Base-by-base conservation (phyloP, 2,329 filamentous ascomycete species). In the Talaromyces amestolkiae region DNA sequence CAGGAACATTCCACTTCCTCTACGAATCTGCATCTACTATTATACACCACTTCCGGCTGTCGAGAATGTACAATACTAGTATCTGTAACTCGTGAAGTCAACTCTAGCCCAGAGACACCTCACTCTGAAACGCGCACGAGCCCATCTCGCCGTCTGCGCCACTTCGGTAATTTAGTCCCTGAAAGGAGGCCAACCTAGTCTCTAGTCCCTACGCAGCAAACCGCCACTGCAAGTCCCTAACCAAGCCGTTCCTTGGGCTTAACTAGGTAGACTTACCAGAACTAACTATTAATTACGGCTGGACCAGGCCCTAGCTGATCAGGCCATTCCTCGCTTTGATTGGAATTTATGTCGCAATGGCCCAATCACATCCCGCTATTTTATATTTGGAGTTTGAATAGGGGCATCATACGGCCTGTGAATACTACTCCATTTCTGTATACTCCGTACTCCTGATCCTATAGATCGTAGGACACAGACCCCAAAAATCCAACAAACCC, bases 121-220 rank as follows among this genome's bases (percentile, higher is more conserved):
- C 39, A 59, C 56, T 27, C 56, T 45, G 56, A 59, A 59, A 59
- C 37, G 19, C 56, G 56, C 56, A 59, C 56, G 56, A 59, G 56
- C 56, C 56, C 56, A 58, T 53, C 27, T n/a, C 49, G 49, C 22
- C 56, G 22, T 22, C 39, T 41, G n/a, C 56, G 27, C 27, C 39
- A 31, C 33, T 37, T 35, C 19, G 54, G 33, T 24, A 22, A 58
- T 39, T 37, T 58, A 45, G 56, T 33, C 56, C 33, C 56, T 53
- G 5, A 31, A 19, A 13, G 10, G 27, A 15, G 13, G 35, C 35
- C 35, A 37, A 58, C 7, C 27, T 8, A 17, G 27, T n/a, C 19
- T 3, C 49, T 31, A 53, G 49, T 56, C 17, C 15, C 27, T 19
- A 22, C 53, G 9, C 49, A 3, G 49, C 24, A 24, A 17, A 33